Evolutionary conservation across 352 stramenopile species (phyloP), one percentile per base, ranked within the genome.

Genomic region (Pythium myriotylum): DNA sequence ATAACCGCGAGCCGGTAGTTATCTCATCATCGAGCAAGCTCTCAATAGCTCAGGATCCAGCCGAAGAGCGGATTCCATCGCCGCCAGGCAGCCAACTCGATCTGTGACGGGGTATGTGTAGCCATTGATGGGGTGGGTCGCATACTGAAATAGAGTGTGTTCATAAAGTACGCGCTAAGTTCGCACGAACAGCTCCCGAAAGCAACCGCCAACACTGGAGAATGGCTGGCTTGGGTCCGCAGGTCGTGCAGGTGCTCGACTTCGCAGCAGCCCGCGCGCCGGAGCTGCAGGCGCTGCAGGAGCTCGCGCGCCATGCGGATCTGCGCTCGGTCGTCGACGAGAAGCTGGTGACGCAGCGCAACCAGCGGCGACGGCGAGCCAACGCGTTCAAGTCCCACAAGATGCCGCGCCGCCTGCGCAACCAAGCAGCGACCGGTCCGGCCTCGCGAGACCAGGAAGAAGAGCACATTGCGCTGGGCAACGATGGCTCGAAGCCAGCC

Each of bases 371-470:
- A 2, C 82, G 84, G 2, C 80, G 84, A 29, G 84, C 82, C 9
- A 92, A 91, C 41, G 85, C 85, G 33, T 92, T 94, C 69, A 91
- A 94, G 61, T 80, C 79, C 49, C 69, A 91, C 62, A 52, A 61
- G 23, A 84, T 91, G 70, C 82, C 84, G 14, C 84, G 75, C 20
- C 72, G 84, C 1, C 59, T 93, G 42, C 81, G 81, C 6, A 56
- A 91, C 41, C 84, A 79, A 3, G 20, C 3, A 0, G 42, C 19
- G 5, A 27, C 22, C 62, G 48, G 12, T 17, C 29, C 5, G 10
- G 51, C 16, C 56, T 43, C 26, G 14, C 16, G 7, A 13, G 13
- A 20, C 19, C 41, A 41, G 7, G 26, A 65, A 68, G 37, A 42
- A 37, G 42, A 61, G 19, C 51, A 67, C 29, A 80, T 77, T 47